Evolutionary conservation across 1,284 basidiomycete species (phyloP).

Genomic region (Sparassis latifolia): DNA sequence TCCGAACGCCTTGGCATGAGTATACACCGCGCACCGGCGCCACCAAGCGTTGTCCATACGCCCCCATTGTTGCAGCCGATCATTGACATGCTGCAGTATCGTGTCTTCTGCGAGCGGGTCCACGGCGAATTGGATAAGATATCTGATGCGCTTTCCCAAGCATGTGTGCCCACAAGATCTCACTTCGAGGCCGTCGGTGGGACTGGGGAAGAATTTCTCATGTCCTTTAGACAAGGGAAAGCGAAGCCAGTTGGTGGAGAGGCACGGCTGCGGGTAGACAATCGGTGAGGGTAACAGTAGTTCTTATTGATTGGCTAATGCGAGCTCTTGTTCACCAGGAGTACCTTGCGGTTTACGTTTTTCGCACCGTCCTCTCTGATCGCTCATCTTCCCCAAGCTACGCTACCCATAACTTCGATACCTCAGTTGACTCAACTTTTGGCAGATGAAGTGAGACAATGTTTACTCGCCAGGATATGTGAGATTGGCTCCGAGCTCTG

Average conservation of each 20-base stretch:
- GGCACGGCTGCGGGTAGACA: constrained; percentile 59
- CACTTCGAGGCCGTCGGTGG: constrained; percentile 63
- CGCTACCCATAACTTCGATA: constrained; percentile 61
- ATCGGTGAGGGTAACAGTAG: constrained; percentile 35
- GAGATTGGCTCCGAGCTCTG: constrained; percentile 55
- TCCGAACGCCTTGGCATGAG: constrained; percentile 38
- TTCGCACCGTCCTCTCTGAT: constrained; percentile 62
- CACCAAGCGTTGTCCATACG: constrained; percentile 25
- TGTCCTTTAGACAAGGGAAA: constrained; percentile 30
- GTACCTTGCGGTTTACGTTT: constrained; percentile 68
- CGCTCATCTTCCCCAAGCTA: constrained; percentile 72
- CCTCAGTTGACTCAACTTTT: constrained; percentile 69
- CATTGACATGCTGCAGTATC: constrained; percentile 71
- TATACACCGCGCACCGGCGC: constrained; percentile 20
- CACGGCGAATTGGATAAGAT: constrained; percentile 49
- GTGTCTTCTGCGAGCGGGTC: constrained; percentile 61
- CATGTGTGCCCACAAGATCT: constrained; percentile 51
- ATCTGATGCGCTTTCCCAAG: constrained; percentile 38
- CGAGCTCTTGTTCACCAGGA: constrained; percentile 30
- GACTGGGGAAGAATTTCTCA: constrained; percentile 50
- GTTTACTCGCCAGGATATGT: constrained; percentile 59
- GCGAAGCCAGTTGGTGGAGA: constrained; percentile 51
- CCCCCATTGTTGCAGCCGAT: constrained; percentile 50
- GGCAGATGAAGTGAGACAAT: constrained; percentile 66
- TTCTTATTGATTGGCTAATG: not conserved